Base-by-base conservation (phyloP, 1,284 basidiomycete genomes). In the Mycena sp. region DNA sequence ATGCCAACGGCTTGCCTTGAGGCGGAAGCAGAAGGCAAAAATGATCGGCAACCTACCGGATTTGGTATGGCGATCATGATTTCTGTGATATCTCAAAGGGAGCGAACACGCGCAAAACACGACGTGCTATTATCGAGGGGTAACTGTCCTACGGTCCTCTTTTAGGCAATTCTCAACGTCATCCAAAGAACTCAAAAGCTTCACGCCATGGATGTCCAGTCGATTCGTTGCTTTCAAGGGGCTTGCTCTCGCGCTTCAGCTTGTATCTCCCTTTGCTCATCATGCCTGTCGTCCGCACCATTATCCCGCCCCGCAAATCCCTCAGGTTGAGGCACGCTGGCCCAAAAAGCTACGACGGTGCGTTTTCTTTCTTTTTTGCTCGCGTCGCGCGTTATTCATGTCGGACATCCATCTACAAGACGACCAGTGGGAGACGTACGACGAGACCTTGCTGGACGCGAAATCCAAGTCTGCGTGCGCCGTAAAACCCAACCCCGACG, bases 201-300 rank as follows among this genome's bases (percentile, higher is more conserved):
- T 26, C 37, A 6, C 6, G 32, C 30, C 14, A 49, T 32, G 51
- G 29, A 50, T 53, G 37, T 29, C 16, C 14, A 40, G 10, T 19
- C 30, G 12, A 28, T 25, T 41, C 35, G 14, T 6, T 23, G 17
- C 44, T 43, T 35, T n/a, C 17, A 19, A 7, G 28, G n/a, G 17
- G 25, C 48, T 23, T 28, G 35, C 32, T 12, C n/a, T 19, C 37
- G 28, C 48, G 4, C 32, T 58, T 32, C 56, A 44, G 1, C 28
- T 26, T 11, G 19, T 29, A 32, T 44, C 26, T 25, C 21, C 23
- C 7, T 2, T 25, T 11, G 14, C 25, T 7, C 17, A 41, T 12
- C 21, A 63, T 63, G 62, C 62, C 56, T 41, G 62, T 63, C 29
- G 56, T 30, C 4, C 62, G 51, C 51, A 58, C 17, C 30, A 11